Conservation (phyloP, 306 rosid genomes). For the Erythrophleum fordii region DNA sequence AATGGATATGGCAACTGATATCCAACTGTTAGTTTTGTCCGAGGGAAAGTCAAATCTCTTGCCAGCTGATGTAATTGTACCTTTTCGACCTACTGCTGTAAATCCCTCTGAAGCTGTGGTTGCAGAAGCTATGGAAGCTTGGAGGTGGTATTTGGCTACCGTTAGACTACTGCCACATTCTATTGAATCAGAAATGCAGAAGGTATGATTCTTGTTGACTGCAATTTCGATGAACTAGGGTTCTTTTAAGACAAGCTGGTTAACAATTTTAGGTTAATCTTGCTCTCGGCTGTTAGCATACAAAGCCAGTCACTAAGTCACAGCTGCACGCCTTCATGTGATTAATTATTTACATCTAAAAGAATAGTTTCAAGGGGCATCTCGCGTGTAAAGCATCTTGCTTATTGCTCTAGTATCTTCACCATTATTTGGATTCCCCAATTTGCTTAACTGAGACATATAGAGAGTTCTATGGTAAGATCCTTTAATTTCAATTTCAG, state of each 20-base stretch:
- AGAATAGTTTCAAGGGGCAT: neutral
- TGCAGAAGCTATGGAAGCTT: conserved; percentile 62
- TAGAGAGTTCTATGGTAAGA: neutral
- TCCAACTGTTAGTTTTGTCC: conserved; percentile 73
- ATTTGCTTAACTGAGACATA: neutral
- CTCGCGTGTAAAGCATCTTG: neutral
- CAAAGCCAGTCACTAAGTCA: neutral
- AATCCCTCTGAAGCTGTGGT: conserved; percentile 51
- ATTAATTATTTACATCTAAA: neutral
- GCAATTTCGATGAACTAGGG: conserved; percentile 13
- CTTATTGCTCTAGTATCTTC: conserved; percentile 20
- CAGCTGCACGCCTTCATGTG: neutral
- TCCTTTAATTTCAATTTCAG: conserved; percentile 50
- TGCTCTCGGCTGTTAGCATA: conserved; percentile 12
- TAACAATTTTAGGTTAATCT: conserved; percentile 20
- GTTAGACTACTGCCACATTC: conserved; percentile 69
- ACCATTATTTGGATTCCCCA: neutral
- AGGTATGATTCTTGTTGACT: conserved; percentile 50
- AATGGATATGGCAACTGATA: conserved; percentile 75
- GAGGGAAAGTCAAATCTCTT: conserved; percentile 88
- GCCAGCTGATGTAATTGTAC: conserved; percentile 86
- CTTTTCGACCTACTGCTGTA: conserved; percentile 72
- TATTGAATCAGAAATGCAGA: conserved; percentile 71
- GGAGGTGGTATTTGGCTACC: conserved; percentile 89
- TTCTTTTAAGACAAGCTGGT: conserved; percentile 17